Evolutionary conservation across 768 basidiomycete genomes (phyloP), one percentile per base, ranked within the genome.

Genomic region (Arthromyces matolae): DNA sequence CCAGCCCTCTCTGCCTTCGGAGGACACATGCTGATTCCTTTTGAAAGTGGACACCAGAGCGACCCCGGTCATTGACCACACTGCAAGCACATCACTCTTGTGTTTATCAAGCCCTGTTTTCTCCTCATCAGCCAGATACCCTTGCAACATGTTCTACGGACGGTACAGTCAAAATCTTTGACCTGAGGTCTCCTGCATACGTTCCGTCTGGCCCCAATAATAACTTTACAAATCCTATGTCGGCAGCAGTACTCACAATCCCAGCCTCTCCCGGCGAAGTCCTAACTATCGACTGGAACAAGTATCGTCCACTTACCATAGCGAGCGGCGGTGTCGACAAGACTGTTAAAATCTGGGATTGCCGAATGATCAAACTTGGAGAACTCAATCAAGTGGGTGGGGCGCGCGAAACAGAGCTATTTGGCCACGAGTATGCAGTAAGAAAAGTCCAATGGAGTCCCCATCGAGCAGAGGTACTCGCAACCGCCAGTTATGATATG

Each of bases 31-130:
- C n/a, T 29, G 45, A 51, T 40, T 51, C 48, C 32, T 52, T 42
- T 43, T 38, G 19, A 4, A 52, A 97, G 94, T 97, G 94, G 94
- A 81, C 77, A 8, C 89, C 91, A 9, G 87, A 92, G 29, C 80
- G 80, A 25, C 83, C 83, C 12, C 80, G 81, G 29, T 96, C 94
- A 0, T 60, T 96, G 10, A 64, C 76, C 7, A 95, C 94, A 0
- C 70, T 98, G 33, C 82, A 88, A 58, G 91, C 92, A 0, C 92
- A 95, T 67, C 68, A 76, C 32, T 76, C 84, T 2, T 93, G 93
- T 58, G 88, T 93, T 41, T 97, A 97, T 65, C 83, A 90, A 61
- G 87, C 92, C 2, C 67, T 90, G 31, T 98, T 93, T 73, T 96
- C 93, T 2, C 95, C 95, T 0, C 93, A 95, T 61, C 81, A 88